Conservation (phyloP, 768 basidiomycete genomes). For the Lyophyllum decastes region DNA sequence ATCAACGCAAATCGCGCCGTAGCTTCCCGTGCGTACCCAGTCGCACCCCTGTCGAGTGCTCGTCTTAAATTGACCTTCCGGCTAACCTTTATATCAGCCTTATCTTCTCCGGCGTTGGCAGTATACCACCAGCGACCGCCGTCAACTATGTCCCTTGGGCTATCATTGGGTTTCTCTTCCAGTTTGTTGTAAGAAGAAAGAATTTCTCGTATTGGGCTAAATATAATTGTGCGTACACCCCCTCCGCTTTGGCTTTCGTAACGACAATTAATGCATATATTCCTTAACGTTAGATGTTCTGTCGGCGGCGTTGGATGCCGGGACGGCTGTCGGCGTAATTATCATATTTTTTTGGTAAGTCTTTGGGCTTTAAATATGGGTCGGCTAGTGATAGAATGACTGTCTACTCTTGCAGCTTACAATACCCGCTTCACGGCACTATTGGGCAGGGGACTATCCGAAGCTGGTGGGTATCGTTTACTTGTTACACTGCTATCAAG, state of each 20-base stretch:
- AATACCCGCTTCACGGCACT: conserved; percentile 43
- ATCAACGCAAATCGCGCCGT: conserved; percentile 5
- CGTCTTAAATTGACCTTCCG: neutral
- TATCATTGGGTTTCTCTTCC: conserved; percentile 75
- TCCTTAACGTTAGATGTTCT: conserved; percentile 52
- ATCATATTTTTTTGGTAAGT: conserved; percentile 70
- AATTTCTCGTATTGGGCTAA: conserved; percentile 77
- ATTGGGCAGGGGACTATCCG: conserved; percentile 38
- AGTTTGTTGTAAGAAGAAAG: conserved; percentile 64
- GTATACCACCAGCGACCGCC: conserved; percentile 82
- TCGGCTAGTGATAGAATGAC: neutral
- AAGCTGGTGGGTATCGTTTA: conserved; percentile 29
- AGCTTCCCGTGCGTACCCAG: conserved; percentile 46
- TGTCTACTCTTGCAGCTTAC: conserved; percentile 30
- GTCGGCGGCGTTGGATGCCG: conserved; percentile 75
- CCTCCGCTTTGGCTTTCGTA: neutral
- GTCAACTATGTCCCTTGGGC: conserved; percentile 86
- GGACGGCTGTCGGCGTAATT: conserved; percentile 65
- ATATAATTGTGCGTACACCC: conserved; percentile 61
- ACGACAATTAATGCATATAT: neutral
- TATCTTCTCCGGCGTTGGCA: conserved; percentile 66
- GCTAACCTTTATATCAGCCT: conserved; percentile 36
- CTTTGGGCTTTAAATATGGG: neutral
- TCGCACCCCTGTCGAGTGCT: neutral
- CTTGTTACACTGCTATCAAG: neutral